phyloP scores from a whole-genome alignment of 2,329 filamentous ascomycete species.

The Aspergillus sp. region DNA sequence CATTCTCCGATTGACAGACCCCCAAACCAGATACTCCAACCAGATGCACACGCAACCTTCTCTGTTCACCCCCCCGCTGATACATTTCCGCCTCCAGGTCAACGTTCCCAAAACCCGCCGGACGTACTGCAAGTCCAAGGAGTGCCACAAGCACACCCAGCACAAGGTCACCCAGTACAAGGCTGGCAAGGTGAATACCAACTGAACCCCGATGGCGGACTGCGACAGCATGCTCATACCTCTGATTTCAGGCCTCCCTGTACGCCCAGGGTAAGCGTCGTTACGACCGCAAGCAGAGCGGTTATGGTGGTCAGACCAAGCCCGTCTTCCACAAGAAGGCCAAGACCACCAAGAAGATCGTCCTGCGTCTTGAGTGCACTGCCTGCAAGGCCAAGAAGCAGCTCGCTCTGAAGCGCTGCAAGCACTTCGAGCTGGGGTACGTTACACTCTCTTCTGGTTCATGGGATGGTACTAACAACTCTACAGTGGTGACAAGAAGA shows the following conservation, averaged over 20 bases:
- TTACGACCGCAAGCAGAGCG: conserved; percentile 98
- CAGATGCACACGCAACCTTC: conserved; percentile 2
- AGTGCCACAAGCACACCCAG: conserved; percentile 89
- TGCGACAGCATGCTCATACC: conserved; percentile 23
- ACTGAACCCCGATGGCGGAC: conserved; percentile 13
- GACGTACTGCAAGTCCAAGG: conserved; percentile 97
- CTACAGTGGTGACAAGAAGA: conserved; percentile 99
- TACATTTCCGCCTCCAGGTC: conserved; percentile 59
- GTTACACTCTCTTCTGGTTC: conserved; percentile 37
- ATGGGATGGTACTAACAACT: conserved; percentile 41
- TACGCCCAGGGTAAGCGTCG: conserved; percentile 99
- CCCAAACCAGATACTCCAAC: too few species aligned
- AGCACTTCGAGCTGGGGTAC: conserved; percentile 99
- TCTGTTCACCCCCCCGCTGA: conserved; percentile 23
- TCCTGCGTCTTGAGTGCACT: conserved; percentile 96
- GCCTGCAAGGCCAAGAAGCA: conserved; percentile 98
- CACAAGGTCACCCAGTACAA: conserved; percentile 97
- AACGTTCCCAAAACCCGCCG: conserved; percentile 98
- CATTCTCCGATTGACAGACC: conserved; percentile 17
- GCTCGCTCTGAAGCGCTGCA: conserved; percentile 98
- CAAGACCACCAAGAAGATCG: conserved; percentile 99
- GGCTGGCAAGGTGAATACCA: conserved; percentile 73
- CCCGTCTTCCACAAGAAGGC: conserved; percentile 99
- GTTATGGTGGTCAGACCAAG: conserved; percentile 99
- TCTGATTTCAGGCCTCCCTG: conserved; percentile 67